Conservation (phyloP, 148 eudicot genomes). For the Camellia granthamiana region DNA sequence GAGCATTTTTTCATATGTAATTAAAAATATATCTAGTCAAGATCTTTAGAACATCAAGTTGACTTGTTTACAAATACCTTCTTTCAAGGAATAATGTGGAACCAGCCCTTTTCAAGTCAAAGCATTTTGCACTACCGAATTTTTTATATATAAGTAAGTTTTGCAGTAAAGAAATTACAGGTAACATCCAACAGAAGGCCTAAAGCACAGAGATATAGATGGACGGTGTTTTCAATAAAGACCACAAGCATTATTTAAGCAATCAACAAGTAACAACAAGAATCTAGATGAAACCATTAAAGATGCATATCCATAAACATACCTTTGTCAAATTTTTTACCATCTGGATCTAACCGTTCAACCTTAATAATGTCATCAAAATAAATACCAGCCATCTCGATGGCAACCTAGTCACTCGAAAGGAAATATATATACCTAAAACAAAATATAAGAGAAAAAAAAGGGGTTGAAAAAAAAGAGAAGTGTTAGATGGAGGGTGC, state of each 20-base stretch:
- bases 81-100: background rate
- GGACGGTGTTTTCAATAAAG: background rate
- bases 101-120: background rate
- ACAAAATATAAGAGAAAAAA: background rate
- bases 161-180: background rate
- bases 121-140: background rate
- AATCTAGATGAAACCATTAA: background rate
- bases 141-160: background rate
- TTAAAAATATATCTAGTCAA: background rate
- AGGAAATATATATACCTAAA: conserved; percentile 14
- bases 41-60: background rate
- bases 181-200: background rate
- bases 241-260: background rate
- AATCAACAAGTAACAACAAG: background rate
- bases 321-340: conserved; percentile 53
- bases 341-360: conserved; percentile 24
- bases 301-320: background rate
- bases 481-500: background rate
- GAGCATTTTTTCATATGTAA: background rate
- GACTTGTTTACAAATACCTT: background rate
- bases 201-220: background rate
- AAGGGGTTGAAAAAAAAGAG: background rate
- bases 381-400: conserved; percentile 28
- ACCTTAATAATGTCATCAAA: conserved; percentile 48
- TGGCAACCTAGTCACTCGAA: conserved; percentile 7